Base-by-base conservation (phyloP, 345 rosid genomes). In the Limnanthes douglasii region DNA sequence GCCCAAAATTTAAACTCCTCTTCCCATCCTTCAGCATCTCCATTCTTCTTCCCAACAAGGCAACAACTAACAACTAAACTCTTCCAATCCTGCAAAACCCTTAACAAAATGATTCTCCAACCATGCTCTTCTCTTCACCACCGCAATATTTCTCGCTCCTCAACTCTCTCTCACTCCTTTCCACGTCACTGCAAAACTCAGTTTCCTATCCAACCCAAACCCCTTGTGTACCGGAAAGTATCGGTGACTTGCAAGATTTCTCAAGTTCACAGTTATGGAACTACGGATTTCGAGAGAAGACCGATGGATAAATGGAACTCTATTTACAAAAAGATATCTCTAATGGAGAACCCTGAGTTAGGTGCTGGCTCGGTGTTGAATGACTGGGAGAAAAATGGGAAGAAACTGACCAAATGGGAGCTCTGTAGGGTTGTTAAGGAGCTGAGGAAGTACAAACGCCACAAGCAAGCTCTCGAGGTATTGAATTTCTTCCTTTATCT, bases 351-450 rank as follows among this genome's bases (percentile, higher is more conserved):
- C 30, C 95, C 92, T 13, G 82, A 77, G 34, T 39, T 72, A 46
- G 95, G 92, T 16, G 52, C 79, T 15, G 95, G 70, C 7, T 41
- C 60, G 15, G 75, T 79, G 39, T 52, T 90, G 73, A 66, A 73
- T 50, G 65, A 62, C 37, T 77, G 79, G 68, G 92, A 79, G 60
- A 74, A 59, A 30, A 61, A 58, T 4, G 84, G 84, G 11, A 69
- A 74, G 57, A 66, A 61, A 59, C 75, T 74, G 24, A 57, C 73
- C 28, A 77, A 84, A 45, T 73, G 92, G 94, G 95, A 79, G 72
- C 95, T 90, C 26, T 72, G 75, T 54, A 68, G 81, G 60, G 79
- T 84, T 41, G 73, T 90, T 54, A 79, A 79, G 67, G 94, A 84
- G 65, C 55, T 90, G 65, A 62, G 98, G 71, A 79, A 74, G 64